These are phyloP conservation scores for Sporisorium scitamineum DNA, from an alignment of 1,284 basidiomycete genomes.

Conservation along the genomic window DNA sequence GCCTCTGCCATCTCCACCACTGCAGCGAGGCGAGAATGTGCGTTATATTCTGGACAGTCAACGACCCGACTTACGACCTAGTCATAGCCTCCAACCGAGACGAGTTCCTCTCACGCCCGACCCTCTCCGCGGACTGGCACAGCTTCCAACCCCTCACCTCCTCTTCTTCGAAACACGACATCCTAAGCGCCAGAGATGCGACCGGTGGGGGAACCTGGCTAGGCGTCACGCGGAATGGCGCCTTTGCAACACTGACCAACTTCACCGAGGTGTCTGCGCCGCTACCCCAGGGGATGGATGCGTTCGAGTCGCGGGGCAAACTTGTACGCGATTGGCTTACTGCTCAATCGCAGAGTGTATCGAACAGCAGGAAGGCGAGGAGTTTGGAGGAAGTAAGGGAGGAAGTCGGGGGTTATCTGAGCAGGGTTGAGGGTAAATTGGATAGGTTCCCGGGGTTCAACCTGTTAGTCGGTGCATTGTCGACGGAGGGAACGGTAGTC, in stretches of 20 bases:
- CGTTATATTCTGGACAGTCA: conserved; percentile 49
- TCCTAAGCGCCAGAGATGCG: conserved; percentile 48
- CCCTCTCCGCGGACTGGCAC: conserved; percentile 53
- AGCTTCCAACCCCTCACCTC: conserved; percentile 21
- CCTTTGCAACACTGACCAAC: conserved; percentile 58
- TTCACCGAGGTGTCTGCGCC: conserved; percentile 51
- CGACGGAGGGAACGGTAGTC: not conserved
- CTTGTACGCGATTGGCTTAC: conserved; percentile 50
- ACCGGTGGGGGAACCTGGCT: conserved; percentile 63
- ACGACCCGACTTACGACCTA: conserved; percentile 36
- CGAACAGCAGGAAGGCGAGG: not conserved
- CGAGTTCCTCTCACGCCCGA: conserved; percentile 55
- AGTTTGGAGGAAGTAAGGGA: conserved; percentile 5
- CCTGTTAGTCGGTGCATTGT: conserved; percentile 40
- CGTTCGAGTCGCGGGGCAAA: conserved; percentile 45
- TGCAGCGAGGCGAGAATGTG: conserved; percentile 41
- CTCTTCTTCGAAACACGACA: not conserved
- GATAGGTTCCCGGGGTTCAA: conserved; percentile 59
- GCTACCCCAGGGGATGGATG: conserved; percentile 22
- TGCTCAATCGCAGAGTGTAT: not conserved
- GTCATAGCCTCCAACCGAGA: conserved; percentile 60
- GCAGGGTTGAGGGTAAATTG: not conserved
- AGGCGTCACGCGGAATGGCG: conserved; percentile 47
- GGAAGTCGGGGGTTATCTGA: conserved; percentile 21
- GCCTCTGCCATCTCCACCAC: not conserved